These are phyloP conservation scores for Cystofilobasidium bisporidii DNA, from an alignment of 768 basidiomycete genomes.

Conservation along the genomic window DNA sequence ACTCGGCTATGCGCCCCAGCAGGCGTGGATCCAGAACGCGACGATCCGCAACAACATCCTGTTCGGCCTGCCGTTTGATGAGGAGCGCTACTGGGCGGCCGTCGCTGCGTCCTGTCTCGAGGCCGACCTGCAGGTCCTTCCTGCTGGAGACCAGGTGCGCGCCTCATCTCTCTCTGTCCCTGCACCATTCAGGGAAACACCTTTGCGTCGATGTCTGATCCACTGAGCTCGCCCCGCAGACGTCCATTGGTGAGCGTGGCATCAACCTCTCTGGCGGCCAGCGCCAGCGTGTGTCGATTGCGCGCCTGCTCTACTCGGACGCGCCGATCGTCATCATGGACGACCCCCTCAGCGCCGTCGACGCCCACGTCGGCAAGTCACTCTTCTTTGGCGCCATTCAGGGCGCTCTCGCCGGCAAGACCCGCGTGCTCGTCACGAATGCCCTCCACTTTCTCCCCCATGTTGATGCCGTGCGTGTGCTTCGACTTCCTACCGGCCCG, in stretches of 20 bases:
- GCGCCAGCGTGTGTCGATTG: conserved; percentile 73
- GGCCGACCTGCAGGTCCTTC: conserved; percentile 63
- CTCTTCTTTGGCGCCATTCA: conserved; percentile 77
- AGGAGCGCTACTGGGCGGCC: conserved; percentile 70
- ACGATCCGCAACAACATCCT: conserved; percentile 44
- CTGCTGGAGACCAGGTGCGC: conserved; percentile 55
- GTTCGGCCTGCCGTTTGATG: conserved; percentile 74
- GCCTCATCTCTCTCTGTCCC: too few relatives aligned
- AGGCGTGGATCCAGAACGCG: conserved; percentile 76
- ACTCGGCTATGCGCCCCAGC: conserved; percentile 70
- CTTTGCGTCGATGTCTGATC: too few relatives aligned
- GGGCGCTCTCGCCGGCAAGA: conserved; percentile 56
- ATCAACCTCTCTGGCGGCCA: conserved; percentile 52
- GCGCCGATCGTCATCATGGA: conserved; percentile 83
- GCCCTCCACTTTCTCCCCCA: conserved; percentile 80
- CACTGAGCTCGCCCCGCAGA: conserved; percentile 39
- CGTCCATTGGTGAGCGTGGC: too few relatives aligned
- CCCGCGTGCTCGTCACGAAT: conserved; percentile 81
- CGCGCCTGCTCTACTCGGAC: conserved; percentile 74
- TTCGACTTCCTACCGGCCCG: not conserved
- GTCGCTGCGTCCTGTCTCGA: conserved; percentile 67
- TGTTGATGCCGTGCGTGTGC: conserved; percentile 42
- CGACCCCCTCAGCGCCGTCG: conserved; percentile 80
- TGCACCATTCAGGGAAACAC: too few relatives aligned
- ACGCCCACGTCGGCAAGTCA: conserved; percentile 81